These are phyloP conservation scores for Symbiodinium pilosum DNA, from an alignment of 73 alveolate genomes.

Conservation along the genomic window DNA sequence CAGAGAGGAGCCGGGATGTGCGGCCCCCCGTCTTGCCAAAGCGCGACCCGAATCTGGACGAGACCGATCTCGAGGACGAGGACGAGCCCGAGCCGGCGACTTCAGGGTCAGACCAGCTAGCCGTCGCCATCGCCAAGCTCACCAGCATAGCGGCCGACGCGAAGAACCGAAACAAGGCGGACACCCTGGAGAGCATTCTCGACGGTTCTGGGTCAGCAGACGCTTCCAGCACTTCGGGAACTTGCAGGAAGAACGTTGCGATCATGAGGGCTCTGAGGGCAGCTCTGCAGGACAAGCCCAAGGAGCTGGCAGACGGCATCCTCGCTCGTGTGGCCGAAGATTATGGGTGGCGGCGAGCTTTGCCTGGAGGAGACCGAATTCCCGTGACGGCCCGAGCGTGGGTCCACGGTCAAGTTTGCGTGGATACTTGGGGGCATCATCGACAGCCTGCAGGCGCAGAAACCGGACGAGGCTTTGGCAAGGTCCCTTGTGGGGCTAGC, in stretches of 20 bases:
- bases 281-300: constrained; percentile 3
- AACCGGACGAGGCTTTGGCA: too few relatives aligned
- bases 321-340: not conserved
- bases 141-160: not conserved
- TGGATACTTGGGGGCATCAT: not conserved
- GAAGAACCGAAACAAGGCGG: not conserved
- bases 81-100: not conserved
- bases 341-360: not conserved
- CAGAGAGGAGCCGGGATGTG: not conserved
- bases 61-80: not conserved
- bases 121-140: not conserved
- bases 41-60: not conserved
- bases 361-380: not conserved
- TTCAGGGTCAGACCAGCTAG: not conserved
- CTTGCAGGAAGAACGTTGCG: not conserved
- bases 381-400: not conserved
- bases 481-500: too few relatives aligned
- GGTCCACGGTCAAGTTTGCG: not conserved
- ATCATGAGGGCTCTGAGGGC: not conserved
- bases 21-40: not conserved
- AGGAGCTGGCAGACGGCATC: not conserved
- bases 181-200: not conserved
- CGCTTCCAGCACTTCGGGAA: not conserved
- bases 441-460: not conserved
- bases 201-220: too few relatives aligned